Conservation (phyloP, 2,329 filamentous ascomycete species). For the Ceratocystiopsis sp. region DNA sequence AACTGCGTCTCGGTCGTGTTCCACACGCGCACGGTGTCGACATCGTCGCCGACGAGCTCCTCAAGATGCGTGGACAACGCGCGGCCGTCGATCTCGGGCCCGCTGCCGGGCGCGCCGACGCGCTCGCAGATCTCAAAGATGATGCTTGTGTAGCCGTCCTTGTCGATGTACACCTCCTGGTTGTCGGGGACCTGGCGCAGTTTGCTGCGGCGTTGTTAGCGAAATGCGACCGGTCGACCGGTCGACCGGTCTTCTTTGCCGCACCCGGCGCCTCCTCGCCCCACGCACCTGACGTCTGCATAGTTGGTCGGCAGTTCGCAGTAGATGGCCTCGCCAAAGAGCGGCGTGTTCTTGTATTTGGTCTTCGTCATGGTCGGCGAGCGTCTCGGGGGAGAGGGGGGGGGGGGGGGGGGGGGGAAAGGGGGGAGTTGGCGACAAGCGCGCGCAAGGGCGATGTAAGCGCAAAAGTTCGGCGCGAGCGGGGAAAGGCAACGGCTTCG, state of each 20-base stretch:
- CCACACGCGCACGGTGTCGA: conserved; percentile 48
- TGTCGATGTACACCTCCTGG: conserved; percentile 84
- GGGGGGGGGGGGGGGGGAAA: too few species aligned
- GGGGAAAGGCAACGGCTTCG: too few species aligned
- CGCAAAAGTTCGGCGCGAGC: too few species aligned
- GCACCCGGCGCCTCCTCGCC: too few species aligned
- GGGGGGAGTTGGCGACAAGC: too few species aligned
- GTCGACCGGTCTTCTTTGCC: neutral
- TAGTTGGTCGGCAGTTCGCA: conserved; percentile 51
- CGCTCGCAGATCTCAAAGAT: conserved; percentile 85
- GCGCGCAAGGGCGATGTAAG: too few species aligned
- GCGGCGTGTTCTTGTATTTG: conserved; percentile 35
- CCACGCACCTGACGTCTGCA: conserved; percentile 51
- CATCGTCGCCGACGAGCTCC: conserved; percentile 49
- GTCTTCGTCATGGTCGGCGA: conserved; percentile 22
- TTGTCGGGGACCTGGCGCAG: conserved; percentile 67
- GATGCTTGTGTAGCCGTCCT: conserved; percentile 66
- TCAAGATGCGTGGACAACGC: conserved; percentile 54
- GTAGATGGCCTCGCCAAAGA: conserved; percentile 58
- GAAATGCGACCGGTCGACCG: neutral
- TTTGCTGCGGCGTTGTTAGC: conserved; percentile 26
- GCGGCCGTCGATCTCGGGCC: conserved; percentile 47
- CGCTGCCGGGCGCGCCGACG: conserved; percentile 37
- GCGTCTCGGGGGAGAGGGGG: too few species aligned
- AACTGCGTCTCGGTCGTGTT: conserved; percentile 45